Conservation (phyloP, 1,139 yeast species). For the Candida labiduridarum region DNA sequence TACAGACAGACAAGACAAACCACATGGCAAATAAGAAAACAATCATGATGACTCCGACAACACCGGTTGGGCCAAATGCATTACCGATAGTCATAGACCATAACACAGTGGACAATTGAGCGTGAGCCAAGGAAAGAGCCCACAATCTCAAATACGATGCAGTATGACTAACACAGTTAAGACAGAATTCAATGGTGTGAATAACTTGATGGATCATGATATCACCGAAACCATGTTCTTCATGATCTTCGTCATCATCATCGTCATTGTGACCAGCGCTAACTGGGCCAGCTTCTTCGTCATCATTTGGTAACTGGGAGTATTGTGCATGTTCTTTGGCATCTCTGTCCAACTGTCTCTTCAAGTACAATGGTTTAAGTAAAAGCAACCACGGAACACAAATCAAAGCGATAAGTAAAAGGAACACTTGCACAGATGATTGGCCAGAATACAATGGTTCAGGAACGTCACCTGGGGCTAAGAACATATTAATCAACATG, state of each 20-base stretch:
- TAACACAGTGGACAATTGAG: conserved; percentile 72
- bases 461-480: conserved; percentile 72
- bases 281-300: conserved; percentile 25
- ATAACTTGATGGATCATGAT: conserved; percentile 79
- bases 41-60: conserved; percentile 50
- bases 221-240: conserved; percentile 67
- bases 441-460: conserved; percentile 70
- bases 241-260: conserved; percentile 56
- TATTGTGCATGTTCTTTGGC: conserved; percentile 35
- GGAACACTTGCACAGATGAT: conserved; percentile 58
- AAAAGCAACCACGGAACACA: conserved; percentile 80
- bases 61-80: conserved; percentile 53
- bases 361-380: conserved; percentile 62
- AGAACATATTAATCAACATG: conserved; percentile 81
- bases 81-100: conserved; percentile 79
- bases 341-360: conserved; percentile 44
- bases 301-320: conserved; percentile 25
- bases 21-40: conserved; percentile 76
- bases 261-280: conserved; percentile 32
- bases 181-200: conserved; percentile 77
- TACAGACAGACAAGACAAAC: conserved; percentile 73
- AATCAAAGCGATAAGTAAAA: conserved; percentile 60
- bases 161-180: conserved; percentile 78
- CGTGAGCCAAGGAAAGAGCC: conserved; percentile 81
- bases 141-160: conserved; percentile 78